phyloP scores from a whole-genome alignment of 2,329 filamentous ascomycete species.

The Fusarium pseudograminearum region DNA sequence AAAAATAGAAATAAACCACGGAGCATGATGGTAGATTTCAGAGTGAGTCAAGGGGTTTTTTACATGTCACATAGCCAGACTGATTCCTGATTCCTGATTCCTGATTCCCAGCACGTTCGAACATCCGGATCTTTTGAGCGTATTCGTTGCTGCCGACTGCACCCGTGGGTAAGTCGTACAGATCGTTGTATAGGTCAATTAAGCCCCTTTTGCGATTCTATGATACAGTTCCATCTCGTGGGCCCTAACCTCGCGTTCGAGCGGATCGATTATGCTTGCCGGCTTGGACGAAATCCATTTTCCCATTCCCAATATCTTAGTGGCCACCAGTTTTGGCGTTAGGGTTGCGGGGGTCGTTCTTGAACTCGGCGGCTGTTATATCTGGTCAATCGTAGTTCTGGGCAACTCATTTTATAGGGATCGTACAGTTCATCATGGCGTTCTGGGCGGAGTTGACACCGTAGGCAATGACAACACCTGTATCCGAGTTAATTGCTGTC shows the following conservation, averaged over 20 bases:
- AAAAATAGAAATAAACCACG: slow-evolving; percentile 87
- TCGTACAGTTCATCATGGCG: slow-evolving; percentile 79
- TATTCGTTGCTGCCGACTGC: slow-evolving; percentile 4
- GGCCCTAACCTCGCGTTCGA: slow-evolving; percentile 41
- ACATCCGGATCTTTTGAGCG: slow-evolving; percentile 4
- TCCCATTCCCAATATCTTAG: slow-evolving; percentile 52
- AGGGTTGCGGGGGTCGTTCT: slow-evolving; percentile 95
- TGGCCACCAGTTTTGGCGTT: slow-evolving; percentile 63
- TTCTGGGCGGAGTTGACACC: slow-evolving; percentile 88
- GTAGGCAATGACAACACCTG: slow-evolving; percentile 88
- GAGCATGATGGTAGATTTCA: slow-evolving; percentile 75
- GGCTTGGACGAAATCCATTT: slow-evolving; percentile 42
- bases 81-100: not conserved
- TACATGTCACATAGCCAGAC: slow-evolving; percentile 13
- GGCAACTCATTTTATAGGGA: slow-evolving; percentile 7
- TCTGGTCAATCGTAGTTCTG: slow-evolving; percentile 46
- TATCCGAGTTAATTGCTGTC: slow-evolving; percentile 45
- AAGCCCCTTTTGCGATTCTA: slow-evolving; percentile 54
- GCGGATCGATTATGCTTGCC: slow-evolving; percentile 46
- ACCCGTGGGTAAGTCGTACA: slow-evolving; percentile 8
- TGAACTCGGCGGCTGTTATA: slow-evolving; percentile 85
- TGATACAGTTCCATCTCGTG: slow-evolving; percentile 57
- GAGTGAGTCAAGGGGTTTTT: slow-evolving; percentile 79
- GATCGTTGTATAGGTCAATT: slow-evolving; percentile 52
- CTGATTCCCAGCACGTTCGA: slow-evolving; percentile 9